phyloP scores from a whole-genome alignment of 1,139 yeast genomes.

The Kodamaea plutei region DNA sequence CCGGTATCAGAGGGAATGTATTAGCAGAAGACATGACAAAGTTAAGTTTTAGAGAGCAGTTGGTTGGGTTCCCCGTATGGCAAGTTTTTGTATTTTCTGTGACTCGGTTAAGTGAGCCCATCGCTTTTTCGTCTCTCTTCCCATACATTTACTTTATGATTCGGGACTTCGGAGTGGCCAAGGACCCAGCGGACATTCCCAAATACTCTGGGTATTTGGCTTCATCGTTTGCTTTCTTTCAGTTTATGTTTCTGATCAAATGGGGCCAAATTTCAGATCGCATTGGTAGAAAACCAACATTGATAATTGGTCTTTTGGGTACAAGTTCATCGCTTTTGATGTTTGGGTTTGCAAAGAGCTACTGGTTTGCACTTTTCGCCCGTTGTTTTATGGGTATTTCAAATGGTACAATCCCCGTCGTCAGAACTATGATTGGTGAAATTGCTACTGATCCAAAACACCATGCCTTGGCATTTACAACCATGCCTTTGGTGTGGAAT shows the following conservation, averaged over 20 bases:
- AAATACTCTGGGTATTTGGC: conserved; percentile 58
- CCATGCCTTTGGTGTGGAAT: conserved; percentile 57
- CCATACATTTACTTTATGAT: conserved; percentile 67
- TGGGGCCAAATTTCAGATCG: conserved; percentile 58
- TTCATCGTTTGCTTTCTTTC: conserved; percentile 52
- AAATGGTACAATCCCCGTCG: conserved; percentile 60
- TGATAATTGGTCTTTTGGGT: conserved; percentile 51
- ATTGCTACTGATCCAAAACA: conserved; percentile 51
- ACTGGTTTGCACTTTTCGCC: conserved; percentile 48
- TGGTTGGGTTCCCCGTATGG: conserved; percentile 44
- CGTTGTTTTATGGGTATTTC: conserved; percentile 52
- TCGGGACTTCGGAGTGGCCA: conserved; percentile 49
- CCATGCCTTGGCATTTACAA: conserved; percentile 59
- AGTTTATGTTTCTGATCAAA: conserved; percentile 50
- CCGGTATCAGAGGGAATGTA: too few species aligned
- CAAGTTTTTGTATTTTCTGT: conserved; percentile 45
- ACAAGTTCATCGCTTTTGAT: conserved; percentile 43
- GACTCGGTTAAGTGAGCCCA: conserved; percentile 56
- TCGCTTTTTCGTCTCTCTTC: conserved; percentile 59
- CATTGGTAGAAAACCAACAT: conserved; percentile 55
- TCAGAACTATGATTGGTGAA: conserved; percentile 60
- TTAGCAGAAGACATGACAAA: too few species aligned
- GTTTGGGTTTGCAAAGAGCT: conserved; percentile 52
- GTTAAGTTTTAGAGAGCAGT: conserved; percentile 5
- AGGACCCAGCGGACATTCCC: conserved; percentile 49